A percentile compares a stretch with the other conserved stretches of the same genome.
Conservation (phyloP, 139 green algal genomes). For the Coelastrella sp. region DNA sequence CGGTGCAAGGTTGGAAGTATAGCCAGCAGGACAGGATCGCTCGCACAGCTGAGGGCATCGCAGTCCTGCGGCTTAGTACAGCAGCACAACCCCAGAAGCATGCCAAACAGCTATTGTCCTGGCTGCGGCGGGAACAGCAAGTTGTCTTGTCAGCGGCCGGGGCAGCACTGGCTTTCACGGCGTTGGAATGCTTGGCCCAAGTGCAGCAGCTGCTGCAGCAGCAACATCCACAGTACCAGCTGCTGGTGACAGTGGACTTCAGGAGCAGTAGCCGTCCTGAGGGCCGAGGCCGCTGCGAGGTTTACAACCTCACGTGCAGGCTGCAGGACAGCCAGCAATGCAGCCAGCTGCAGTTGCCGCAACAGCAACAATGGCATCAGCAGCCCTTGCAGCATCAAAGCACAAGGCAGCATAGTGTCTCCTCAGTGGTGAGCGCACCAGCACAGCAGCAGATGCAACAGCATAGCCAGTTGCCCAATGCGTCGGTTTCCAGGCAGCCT, state of each 20-base stretch:
- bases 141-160: slow-evolving; percentile 15
- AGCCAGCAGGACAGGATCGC: background rate
- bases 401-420: background rate
- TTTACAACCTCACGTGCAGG: background rate
- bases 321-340: background rate
- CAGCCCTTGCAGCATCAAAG: background rate
- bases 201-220: slow-evolving; percentile 16
- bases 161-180: background rate
- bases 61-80: background rate
- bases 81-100: background rate
- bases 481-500: too few species aligned
- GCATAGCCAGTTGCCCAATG: background rate
- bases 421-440: background rate
- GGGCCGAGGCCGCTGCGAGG: background rate
- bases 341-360: background rate
- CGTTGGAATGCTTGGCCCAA: background rate
- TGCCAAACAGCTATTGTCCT: slow-evolving; percentile 15
- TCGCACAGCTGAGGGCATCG: background rate
- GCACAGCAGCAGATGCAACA: background rate
- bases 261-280: slow-evolving; percentile 10
- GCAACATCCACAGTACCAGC: slow-evolving; percentile 11
- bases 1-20: slow-evolving; percentile 4
- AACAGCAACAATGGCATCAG: background rate
- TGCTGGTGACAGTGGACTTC: background rate
- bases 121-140: background rate